Evolutionary conservation across 306 rosid species (phyloP).

Genomic region (Alnus rubra): DNA sequence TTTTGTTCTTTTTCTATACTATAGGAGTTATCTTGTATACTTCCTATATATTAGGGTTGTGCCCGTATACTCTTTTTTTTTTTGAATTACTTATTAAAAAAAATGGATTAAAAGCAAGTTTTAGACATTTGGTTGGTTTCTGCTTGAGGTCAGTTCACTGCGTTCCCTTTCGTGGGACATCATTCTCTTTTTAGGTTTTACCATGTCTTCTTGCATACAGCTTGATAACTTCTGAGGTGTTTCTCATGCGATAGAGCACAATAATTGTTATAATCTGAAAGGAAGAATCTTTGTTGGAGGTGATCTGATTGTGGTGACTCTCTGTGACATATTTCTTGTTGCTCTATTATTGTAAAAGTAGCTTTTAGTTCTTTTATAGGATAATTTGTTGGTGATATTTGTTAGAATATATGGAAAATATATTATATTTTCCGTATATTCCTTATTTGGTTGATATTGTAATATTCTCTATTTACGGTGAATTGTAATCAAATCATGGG

Average conservation of each 20-base stretch:
- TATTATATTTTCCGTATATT: too few relatives aligned
- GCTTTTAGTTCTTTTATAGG: constrained; percentile 3
- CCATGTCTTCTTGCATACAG: not conserved
- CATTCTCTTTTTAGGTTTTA: not conserved
- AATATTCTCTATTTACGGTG: too few relatives aligned
- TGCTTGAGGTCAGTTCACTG: not conserved
- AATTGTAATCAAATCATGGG: too few relatives aligned
- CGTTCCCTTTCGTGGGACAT: not conserved
- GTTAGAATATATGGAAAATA: too few relatives aligned
- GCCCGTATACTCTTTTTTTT: too few relatives aligned
- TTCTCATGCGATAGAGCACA: not conserved
- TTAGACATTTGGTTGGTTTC: not conserved
- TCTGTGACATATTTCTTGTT: not conserved
- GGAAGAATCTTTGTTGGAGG: not conserved
- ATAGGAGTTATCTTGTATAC: too few relatives aligned
- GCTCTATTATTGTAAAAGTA: constrained; percentile 1
- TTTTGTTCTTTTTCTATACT: too few relatives aligned
- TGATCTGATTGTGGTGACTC: not conserved
- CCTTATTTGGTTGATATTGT: too few relatives aligned
- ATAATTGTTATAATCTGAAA: not conserved
- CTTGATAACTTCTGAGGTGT: not conserved
- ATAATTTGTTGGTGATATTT: constrained; percentile 6
- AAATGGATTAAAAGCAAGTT: too few relatives aligned
- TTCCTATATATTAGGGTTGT: too few relatives aligned
- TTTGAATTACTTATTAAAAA: too few relatives aligned